Percentiles rank a stretch among this genome's conserved stretches.
Conservation (phyloP, 2,329 filamentous ascomycete species). For the Beauveria sp. region DNA sequence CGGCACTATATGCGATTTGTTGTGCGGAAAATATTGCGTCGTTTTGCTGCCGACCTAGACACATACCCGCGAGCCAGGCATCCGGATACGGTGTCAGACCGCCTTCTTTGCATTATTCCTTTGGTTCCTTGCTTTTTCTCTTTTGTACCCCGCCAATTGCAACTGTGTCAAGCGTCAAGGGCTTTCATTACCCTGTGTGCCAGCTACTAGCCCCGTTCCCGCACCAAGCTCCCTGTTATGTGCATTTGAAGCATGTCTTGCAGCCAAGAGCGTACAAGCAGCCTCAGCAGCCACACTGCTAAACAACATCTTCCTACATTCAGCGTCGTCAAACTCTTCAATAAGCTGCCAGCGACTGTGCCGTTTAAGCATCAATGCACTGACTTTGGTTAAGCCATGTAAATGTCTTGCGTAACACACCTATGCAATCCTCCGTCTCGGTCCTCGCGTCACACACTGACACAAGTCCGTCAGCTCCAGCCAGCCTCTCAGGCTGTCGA, state of each 20-base stretch:
- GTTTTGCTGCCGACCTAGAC: not conserved
- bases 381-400: not conserved
- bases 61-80: too few species aligned
- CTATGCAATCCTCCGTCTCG: not conserved
- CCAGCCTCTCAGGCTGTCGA: not conserved
- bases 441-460: not conserved
- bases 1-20: not conserved
- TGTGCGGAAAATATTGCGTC: too few species aligned
- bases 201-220: too few species aligned
- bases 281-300: not conserved
- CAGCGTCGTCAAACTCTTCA: not conserved
- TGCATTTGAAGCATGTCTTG: slow-evolving; percentile 5
- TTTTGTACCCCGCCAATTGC: too few species aligned
- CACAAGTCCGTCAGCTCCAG: not conserved
- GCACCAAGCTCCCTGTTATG: not conserved
- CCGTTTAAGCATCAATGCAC: not conserved
- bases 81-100: too few species aligned
- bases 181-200: too few species aligned
- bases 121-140: too few species aligned
- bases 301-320: not conserved
- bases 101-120: too few species aligned
- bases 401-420: not conserved
- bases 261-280: not conserved
- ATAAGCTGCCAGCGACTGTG: not conserved
- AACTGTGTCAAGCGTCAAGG: too few species aligned